A percentile compares a stretch with the other conserved stretches of the same genome.
phyloP scores from a whole-genome alignment of 2,329 filamentous ascomycete genomes.

The Pseudopithomyces maydicus region DNA sequence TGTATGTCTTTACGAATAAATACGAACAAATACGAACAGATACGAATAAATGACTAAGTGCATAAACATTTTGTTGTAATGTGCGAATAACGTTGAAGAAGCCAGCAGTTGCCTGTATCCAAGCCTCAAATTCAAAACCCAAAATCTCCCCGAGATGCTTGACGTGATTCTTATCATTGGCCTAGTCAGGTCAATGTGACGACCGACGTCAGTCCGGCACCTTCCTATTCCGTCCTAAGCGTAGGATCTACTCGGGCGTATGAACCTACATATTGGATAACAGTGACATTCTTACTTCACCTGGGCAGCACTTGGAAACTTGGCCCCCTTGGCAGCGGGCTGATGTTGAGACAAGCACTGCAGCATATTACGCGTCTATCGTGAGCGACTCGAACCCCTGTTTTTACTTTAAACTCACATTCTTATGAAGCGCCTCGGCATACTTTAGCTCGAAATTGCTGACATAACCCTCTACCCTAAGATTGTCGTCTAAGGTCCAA shows the following conservation, averaged over 20 bases:
- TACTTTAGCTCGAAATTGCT: not conserved
- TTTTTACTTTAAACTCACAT: not conserved
- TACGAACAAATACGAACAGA: no score
- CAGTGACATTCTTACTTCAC: constrained; percentile 73
- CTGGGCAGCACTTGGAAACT: no score
- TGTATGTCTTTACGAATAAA: not conserved
- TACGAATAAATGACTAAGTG: no score
- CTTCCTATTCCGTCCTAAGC: not conserved
- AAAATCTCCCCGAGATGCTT: no score
- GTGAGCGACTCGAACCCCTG: not conserved
- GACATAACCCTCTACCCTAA: not conserved
- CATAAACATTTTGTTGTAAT: no score
- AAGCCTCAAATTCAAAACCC: not conserved
- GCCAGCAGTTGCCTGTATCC: not conserved
- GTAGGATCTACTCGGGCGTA: not conserved
- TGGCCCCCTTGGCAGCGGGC: constrained; percentile 54
- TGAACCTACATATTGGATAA: constrained; percentile 48
- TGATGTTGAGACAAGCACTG: not conserved
- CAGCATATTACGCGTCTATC: not conserved
- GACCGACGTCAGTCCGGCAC: not conserved
- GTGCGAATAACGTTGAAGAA: no score
- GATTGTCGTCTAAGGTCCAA: not conserved
- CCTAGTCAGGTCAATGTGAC: not conserved
- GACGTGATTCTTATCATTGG: not conserved
- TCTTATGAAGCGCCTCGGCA: not conserved